Evolutionary conservation across 2,329 filamentous ascomycete species (phyloP), one percentile per base, ranked within the genome.

Genomic region (Aspergillus ochraceus): DNA sequence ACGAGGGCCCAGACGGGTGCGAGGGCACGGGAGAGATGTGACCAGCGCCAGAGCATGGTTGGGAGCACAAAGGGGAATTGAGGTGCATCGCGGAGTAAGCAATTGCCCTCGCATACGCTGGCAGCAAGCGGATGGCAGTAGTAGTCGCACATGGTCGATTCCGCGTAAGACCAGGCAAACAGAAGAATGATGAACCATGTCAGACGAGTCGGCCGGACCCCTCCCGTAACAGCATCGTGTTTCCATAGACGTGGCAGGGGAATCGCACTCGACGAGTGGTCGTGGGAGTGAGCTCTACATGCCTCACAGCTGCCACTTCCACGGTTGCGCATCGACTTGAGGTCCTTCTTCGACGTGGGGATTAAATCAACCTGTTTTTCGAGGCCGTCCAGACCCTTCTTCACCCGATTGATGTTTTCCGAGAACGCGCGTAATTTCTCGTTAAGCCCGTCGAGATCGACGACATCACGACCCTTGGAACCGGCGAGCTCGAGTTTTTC

Each of bases 11-110:
- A 65, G 14, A 76, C 30, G 0, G 76, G 74, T 0, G 66, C 62
- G 4, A 74, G 58, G 14, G 75, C 32, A 3, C 60, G 55, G 0
- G 71, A 75, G 6, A 79, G 60, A 64, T 75, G 74, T 17, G 75
- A 74, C 79, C 78, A 80, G 24, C 79, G 77, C 71, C 72, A 83
- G 3, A 85, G 59, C 68, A 87, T 77, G 3, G 83, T 86, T 3
- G 83, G 82, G 5, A 85, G 76, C 5, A 85, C 83, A 60, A 80
- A 84, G 0, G 85, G 85, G 54, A 80, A 84, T 22, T 74, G 67
- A 0, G 85, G 85, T 10, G 83, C 83, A 61, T 84, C 74, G 20
- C 78, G 78, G 49, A 79, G 74, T 36, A 84, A 74, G 55, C 81
- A 83, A 60, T 80, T 83, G 22, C 80, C 81, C 39, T 77, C 71